Conservation (phyloP, 163 green algal species). For the Coccomyxa subellipsoidea region DNA sequence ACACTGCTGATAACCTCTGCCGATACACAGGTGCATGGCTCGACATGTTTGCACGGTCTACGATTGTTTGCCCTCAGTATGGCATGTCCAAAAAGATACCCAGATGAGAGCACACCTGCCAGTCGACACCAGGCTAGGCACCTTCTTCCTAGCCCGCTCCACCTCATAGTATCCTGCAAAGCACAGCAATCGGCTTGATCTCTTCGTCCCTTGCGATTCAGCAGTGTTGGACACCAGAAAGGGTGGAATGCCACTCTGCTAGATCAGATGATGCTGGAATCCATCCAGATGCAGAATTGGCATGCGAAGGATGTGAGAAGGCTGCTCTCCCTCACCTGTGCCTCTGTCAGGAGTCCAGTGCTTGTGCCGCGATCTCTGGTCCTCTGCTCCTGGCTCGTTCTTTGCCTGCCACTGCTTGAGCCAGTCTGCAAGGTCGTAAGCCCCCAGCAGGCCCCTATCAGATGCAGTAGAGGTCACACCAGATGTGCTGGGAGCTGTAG, state of each 20-base stretch:
- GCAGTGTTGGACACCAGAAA: too few relatives aligned
- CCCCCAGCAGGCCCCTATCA: neutral
- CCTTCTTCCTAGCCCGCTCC: neutral
- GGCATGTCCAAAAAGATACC: neutral
- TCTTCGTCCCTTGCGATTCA: too few relatives aligned
- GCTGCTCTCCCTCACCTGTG: neutral
- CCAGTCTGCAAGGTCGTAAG: neutral
- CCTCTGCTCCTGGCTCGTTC: neutral
- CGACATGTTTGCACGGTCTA: too few relatives aligned
- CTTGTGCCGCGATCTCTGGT: neutral
- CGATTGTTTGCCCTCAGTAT: too few relatives aligned
- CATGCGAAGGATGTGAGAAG: neutral
- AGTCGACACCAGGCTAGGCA: slow-evolving; percentile 4
- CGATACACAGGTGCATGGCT: too few relatives aligned
- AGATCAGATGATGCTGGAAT: neutral
- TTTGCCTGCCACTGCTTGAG: neutral
- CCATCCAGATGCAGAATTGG: neutral
- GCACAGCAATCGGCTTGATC: neutral
- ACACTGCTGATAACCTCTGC: neutral
- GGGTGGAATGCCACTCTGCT: neutral
- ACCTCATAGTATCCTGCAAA: slow-evolving; percentile 8
- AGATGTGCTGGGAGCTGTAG: neutral
- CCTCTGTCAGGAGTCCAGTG: slow-evolving; percentile 2
- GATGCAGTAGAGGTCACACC: too few relatives aligned
- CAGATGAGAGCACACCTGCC: slow-evolving; percentile 6